Base-by-base conservation (phyloP, 768 basidiomycete species). In the Cubamyces lactineus region DNA sequence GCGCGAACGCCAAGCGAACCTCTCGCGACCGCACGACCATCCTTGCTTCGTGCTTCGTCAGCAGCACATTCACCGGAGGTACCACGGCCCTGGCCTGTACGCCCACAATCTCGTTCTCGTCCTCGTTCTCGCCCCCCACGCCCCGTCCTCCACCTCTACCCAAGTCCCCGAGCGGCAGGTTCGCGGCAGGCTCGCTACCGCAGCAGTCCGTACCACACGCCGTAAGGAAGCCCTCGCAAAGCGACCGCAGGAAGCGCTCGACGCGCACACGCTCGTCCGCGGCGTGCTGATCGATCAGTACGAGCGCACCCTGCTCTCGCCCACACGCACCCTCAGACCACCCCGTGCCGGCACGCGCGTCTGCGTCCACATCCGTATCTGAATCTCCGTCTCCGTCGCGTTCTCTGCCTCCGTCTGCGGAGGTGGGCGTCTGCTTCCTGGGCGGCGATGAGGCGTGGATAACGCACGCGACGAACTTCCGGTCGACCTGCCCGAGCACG, bases 221-320 rank as follows among this genome's bases (percentile, higher is more conserved):
- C 57, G 70, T 69, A 63, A 87, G 80, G 72, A 84, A 94, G 15
- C 86, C 87, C 49, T 79, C 72, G 74, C 92, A 94, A n/a, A 94
- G 71, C 49, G 86, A 84, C 64, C 80, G 81, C 67, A 96, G 80
- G 72, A 92, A 90, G 26, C 78, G 75, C 76, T 99, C 97, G 61
- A 98, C 92, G 21, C 96, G 86, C 47, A 98, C 78, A 21, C 97
- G 87, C 75, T 99, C 97, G 71, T 97, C 94, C n/a, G 96, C 96
- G 13, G 97, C 97, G 72, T 99, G 97, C 73, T 99, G 97, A 77
- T 99, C 97, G 49, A 99, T 81, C 53, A 98, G 80, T 34, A 96
- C 79, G 30, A 98, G 81, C 1, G 75, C 71, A 56, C 48, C 40
- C 13, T 49, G 47, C 66, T 67, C 47, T 59, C 64, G 42, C 43